Percentiles rank a stretch among this genome's conserved stretches.
Evolutionary conservation across 2,329 filamentous ascomycete genomes (phyloP).

Genomic region (Colletotrichum orbiculare): DNA sequence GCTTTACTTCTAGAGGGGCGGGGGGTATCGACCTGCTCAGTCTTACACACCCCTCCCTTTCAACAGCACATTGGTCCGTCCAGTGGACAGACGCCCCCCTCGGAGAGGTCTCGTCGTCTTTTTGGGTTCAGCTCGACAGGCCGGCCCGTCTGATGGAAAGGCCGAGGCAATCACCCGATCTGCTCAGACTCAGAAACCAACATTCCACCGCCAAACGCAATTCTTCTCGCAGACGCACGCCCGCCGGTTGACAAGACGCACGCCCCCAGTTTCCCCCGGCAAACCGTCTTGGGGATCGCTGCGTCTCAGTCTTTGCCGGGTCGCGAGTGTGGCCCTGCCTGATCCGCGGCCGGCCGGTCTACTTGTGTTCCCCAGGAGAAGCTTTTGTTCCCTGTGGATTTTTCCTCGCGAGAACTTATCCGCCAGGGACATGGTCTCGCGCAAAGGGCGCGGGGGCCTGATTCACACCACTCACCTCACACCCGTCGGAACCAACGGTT

Average conservation of each 20-base stretch:
- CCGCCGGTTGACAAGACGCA: not conserved
- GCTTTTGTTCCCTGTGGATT: no score
- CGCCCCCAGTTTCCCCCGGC: not conserved
- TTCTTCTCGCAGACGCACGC: not conserved
- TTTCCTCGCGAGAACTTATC: no score
- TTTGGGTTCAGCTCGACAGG: constrained; percentile 14
- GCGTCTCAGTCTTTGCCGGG: constrained; percentile 20
- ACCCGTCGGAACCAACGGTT: no score
- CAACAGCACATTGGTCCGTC: no score
- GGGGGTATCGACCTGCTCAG: not conserved
- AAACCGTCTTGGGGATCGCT: constrained; percentile 5
- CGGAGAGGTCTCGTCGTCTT: not conserved
- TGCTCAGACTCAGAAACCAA: not conserved
- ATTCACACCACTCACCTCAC: no score
- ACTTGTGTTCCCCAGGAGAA: no score
- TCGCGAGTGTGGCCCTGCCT: constrained; percentile 16
- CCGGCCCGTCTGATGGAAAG: constrained; percentile 26
- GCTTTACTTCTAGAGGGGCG: not conserved
- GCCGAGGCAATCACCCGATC: constrained; percentile 17
- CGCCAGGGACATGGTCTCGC: no score
- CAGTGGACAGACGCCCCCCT: not conserved
- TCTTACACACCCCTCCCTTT: not conserved
- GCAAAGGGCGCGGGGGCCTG: no score
- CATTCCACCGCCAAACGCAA: not conserved
- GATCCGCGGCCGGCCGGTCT: no score